Percentiles rank a stretch among this genome's conserved stretches.
phyloP scores from a whole-genome alignment of 148 eudicot species.

The Amaranthus cruentus region DNA sequence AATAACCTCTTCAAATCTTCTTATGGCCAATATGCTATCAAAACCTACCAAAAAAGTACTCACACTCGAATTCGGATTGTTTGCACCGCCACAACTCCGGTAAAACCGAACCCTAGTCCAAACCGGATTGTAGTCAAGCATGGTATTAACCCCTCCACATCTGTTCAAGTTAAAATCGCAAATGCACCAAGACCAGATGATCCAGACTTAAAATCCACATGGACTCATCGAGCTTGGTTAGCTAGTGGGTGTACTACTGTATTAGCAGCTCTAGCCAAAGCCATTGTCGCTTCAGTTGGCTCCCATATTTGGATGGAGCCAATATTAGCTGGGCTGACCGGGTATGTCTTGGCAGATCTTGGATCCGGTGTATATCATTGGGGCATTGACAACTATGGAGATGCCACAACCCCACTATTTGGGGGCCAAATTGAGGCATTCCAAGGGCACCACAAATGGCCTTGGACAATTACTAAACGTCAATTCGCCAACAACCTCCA shows the following conservation, averaged over 20 bases:
- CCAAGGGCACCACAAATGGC: constrained; percentile 86
- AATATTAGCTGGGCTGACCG: constrained; percentile 42
- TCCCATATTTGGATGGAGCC: constrained; percentile 61
- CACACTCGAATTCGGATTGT: constrained; percentile 15
- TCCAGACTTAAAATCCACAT: constrained; percentile 53
- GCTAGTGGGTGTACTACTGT: constrained; percentile 69
- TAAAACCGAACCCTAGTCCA: constrained; percentile 14
- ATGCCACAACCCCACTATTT: constrained; percentile 52
- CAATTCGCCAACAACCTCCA: constrained; percentile 79
- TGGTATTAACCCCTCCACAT: neutral
- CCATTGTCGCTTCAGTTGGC: constrained; percentile 20
- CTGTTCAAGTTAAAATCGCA: neutral
- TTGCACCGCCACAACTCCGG: constrained; percentile 36
- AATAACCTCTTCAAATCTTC: constrained; percentile 25
- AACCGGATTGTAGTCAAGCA: constrained; percentile 18
- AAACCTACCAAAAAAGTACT: neutral
- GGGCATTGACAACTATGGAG: constrained; percentile 85
- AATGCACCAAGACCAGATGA: constrained; percentile 34
- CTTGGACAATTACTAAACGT: constrained; percentile 72
- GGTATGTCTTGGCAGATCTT: constrained; percentile 78
- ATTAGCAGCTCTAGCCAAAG: constrained; percentile 51
- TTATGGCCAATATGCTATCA: constrained; percentile 10
- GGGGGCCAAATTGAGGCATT: constrained; percentile 81
- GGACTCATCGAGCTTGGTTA: constrained; percentile 78
- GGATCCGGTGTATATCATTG: constrained; percentile 92